Conservation (phyloP, 2,329 filamentous ascomycete species). For the Knoxdaviesia capensis region DNA sequence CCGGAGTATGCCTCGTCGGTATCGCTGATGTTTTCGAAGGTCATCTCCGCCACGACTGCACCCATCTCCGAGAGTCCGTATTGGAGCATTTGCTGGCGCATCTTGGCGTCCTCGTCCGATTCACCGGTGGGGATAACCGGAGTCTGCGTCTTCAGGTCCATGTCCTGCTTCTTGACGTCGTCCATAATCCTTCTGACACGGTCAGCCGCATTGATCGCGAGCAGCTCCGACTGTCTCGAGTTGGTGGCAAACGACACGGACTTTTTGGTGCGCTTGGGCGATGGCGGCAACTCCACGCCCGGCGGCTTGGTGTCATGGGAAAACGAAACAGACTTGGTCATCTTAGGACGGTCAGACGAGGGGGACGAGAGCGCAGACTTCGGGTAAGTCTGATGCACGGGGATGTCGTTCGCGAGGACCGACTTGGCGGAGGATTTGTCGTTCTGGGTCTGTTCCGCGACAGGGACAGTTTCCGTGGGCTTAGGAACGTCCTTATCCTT, state of each 20-base stretch:
- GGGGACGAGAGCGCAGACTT: too few relatives aligned
- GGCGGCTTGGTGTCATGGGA: too few relatives aligned
- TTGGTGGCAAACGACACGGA: slow-evolving; percentile 43
- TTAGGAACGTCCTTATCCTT: too few relatives aligned
- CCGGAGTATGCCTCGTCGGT: slow-evolving; percentile 25
- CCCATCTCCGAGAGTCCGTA: slow-evolving; percentile 82
- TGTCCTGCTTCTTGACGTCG: slow-evolving; percentile 32
- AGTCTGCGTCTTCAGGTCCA: slow-evolving; percentile 21
- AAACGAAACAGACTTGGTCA: too few relatives aligned
- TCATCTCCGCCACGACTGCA: slow-evolving; percentile 80
- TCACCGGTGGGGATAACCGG: slow-evolving; percentile 52
- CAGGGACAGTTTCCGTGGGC: too few relatives aligned
- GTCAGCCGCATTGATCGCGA: slow-evolving; percentile 16
- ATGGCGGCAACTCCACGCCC: too few relatives aligned
- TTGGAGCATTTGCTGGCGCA: slow-evolving; percentile 75
- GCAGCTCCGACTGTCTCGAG: slow-evolving; percentile 25
- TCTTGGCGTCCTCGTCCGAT: slow-evolving; percentile 54
- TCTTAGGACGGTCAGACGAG: too few relatives aligned
- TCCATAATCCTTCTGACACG: slow-evolving; percentile 36
- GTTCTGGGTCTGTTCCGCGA: too few relatives aligned
- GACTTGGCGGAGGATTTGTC: neutral
- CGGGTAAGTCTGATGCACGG: neutral
- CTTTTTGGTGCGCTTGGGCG: slow-evolving; percentile 20
- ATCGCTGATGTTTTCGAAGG: slow-evolving; percentile 50
- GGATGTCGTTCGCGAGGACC: neutral